A percentile compares a stretch with the other conserved stretches of the same genome.
These are phyloP conservation scores for Rhynchospora pubera DNA, from an alignment of 176 grass and related monocot species.

Conservation along the genomic window DNA sequence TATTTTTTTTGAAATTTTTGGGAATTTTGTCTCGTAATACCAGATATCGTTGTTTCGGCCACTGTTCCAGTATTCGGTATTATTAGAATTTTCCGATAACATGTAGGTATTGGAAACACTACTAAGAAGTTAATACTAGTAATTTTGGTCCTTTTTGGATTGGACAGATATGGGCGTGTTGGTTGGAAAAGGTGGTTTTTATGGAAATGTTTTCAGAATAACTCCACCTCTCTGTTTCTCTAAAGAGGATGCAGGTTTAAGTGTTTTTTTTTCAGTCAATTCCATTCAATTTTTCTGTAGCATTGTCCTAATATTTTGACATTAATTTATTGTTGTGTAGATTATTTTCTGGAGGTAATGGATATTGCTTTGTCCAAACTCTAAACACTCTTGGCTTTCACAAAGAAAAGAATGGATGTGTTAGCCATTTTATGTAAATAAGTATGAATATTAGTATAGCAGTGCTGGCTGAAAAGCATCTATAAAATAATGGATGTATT, in stretches of 20 bases:
- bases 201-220: conserved; percentile 88
- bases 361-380: conserved; percentile 79
- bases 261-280: neutral
- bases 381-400: conserved; percentile 22
- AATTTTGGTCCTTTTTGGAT: neutral
- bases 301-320: neutral
- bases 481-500: neutral
- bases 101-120: too few species aligned
- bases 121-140: neutral
- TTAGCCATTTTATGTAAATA: conserved; percentile 2
- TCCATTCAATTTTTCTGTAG: neutral
- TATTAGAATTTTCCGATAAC: too few species aligned
- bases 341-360: conserved; percentile 73
- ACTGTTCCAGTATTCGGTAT: too few species aligned
- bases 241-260: conserved; percentile 70
- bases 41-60: too few species aligned
- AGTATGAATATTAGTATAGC: neutral
- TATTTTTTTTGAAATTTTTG: too few species aligned
- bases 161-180: conserved; percentile 80
- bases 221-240: conserved; percentile 87
- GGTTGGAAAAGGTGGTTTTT: conserved; percentile 84
- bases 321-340: conserved; percentile 34
- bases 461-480: neutral
- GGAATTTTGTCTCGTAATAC: too few species aligned
- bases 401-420: neutral